Conservation (phyloP, 2,329 filamentous ascomycete genomes). For the Trichoderma sp. region DNA sequence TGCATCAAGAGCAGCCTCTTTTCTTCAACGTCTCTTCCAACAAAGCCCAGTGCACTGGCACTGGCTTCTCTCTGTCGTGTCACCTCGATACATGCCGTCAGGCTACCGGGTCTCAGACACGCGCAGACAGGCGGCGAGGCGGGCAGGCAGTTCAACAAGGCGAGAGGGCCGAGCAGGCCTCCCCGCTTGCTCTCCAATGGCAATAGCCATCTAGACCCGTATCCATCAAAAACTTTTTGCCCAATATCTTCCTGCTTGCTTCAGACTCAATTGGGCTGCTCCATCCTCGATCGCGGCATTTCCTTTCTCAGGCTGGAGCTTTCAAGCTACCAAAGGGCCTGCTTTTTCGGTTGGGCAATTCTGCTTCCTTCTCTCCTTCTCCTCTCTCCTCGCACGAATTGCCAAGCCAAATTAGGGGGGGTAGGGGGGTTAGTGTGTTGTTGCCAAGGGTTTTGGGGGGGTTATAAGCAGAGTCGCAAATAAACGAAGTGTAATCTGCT, state of each 20-base stretch:
- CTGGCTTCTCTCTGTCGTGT: constrained; percentile 27
- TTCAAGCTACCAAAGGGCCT: constrained; percentile 65
- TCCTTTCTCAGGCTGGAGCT: constrained; percentile 58
- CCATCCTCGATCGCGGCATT: constrained; percentile 34
- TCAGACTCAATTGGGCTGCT: constrained; percentile 16
- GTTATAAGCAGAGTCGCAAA: constrained; percentile 17
- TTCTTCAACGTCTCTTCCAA: constrained; percentile 6
- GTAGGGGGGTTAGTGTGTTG: constrained; percentile 37
- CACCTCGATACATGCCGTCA: constrained; percentile 14
- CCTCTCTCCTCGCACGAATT: constrained; percentile 39
- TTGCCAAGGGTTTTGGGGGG: constrained; percentile 37
- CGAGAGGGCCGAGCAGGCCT: constrained; percentile 10
- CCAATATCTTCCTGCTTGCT: constrained; percentile 31
- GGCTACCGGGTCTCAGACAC: constrained; percentile 8
- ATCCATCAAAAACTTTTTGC: constrained; percentile 28
- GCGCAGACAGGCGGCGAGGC: neutral
- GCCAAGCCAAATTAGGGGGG: constrained; percentile 42
- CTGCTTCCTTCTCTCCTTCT: constrained; percentile 13
- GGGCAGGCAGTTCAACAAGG: constrained; percentile 11
- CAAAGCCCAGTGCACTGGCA: constrained; percentile 36
- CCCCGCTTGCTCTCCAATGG: constrained; percentile 27
- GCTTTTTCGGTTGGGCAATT: constrained; percentile 34
- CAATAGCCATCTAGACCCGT: constrained; percentile 28
- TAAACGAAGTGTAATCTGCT: constrained; percentile 16
- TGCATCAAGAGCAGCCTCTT: constrained; percentile 31